Conservation (phyloP, 352 stramenopile genomes). For the Detonula confervacea region DNA sequence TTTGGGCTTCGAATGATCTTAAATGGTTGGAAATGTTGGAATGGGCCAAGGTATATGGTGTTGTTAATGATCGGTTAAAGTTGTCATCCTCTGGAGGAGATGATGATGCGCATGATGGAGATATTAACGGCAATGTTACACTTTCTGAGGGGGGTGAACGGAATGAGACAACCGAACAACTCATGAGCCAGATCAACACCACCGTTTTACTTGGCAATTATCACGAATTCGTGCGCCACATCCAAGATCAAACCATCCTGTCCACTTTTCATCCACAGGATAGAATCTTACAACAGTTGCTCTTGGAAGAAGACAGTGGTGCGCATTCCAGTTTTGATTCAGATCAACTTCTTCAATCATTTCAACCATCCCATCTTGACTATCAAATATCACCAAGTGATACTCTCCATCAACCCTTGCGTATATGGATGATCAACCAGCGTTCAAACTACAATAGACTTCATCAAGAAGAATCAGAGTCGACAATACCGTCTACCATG, state of each 20-base stretch:
- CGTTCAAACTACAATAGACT: conserved; percentile 51
- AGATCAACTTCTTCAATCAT: no score
- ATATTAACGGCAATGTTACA: neutral
- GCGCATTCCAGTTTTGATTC: no score
- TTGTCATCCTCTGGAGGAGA: neutral
- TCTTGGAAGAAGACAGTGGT: no score
- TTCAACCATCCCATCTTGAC: conserved; percentile 21
- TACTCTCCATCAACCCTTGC: conserved; percentile 36
- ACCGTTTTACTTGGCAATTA: conserved; percentile 44
- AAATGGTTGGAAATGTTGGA: conserved; percentile 62
- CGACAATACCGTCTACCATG: conserved; percentile 40
- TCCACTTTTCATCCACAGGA: conserved; percentile 51
- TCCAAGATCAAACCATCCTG: conserved; percentile 39
- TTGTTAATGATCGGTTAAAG: conserved; percentile 36
- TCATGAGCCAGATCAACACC: no score
- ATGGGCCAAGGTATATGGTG: conserved; percentile 51
- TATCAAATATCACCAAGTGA: conserved; percentile 44
- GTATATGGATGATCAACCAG: conserved; percentile 57
- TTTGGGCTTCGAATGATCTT: conserved; percentile 45
- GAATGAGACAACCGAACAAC: neutral
- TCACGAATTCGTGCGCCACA: conserved; percentile 33
- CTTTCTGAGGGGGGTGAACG: conserved; percentile 18
- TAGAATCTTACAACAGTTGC: conserved; percentile 38
- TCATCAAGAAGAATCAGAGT: conserved; percentile 16
- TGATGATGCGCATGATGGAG: neutral